These are phyloP conservation scores for Saturnispora bothae DNA, from an alignment of 805 yeast genomes.

Conservation along the genomic window DNA sequence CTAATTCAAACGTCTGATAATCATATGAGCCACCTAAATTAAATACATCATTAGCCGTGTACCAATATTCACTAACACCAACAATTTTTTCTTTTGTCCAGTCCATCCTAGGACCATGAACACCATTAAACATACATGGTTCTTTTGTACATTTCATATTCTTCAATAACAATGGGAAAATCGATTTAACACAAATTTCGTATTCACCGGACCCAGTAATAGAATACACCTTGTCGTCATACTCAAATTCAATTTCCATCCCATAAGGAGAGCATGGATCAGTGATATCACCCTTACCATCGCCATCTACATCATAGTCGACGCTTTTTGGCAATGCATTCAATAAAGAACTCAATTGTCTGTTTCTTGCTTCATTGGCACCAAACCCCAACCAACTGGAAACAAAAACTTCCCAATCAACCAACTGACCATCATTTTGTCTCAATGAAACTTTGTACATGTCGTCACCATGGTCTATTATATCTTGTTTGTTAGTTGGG, in stretches of 20 bases:
- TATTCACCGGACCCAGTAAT: conserved; percentile 73
- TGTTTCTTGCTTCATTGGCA: conserved; percentile 80
- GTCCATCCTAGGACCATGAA: conserved; percentile 84
- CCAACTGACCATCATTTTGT: conserved; percentile 58
- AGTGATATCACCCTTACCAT: conserved; percentile 35
- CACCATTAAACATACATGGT: conserved; percentile 92
- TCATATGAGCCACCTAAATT: conserved; percentile 83
- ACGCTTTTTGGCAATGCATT: conserved; percentile 35
- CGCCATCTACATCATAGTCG: conserved; percentile 35
- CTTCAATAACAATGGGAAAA: conserved; percentile 69
- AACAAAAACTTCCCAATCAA: conserved; percentile 80
- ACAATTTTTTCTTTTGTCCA: conserved; percentile 73
- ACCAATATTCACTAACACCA: conserved; percentile 96
- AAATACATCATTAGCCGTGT: conserved; percentile 87
- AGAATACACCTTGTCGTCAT: conserved; percentile 37
- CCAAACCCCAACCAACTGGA: conserved; percentile 98
- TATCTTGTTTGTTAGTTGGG: conserved; percentile 54
- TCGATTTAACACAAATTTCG: conserved; percentile 56
- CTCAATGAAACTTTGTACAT: conserved; percentile 56
- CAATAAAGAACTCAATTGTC: conserved; percentile 53
- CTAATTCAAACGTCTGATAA: conserved; percentile 53
- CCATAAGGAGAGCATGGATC: conserved; percentile 82
- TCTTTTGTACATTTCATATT: conserved; percentile 74
- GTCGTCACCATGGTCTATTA: conserved; percentile 60
- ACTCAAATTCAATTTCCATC: conserved; percentile 36